Conservation (phyloP, 2,329 filamentous ascomycete genomes). For the Hirsutella thompsonii region DNA sequence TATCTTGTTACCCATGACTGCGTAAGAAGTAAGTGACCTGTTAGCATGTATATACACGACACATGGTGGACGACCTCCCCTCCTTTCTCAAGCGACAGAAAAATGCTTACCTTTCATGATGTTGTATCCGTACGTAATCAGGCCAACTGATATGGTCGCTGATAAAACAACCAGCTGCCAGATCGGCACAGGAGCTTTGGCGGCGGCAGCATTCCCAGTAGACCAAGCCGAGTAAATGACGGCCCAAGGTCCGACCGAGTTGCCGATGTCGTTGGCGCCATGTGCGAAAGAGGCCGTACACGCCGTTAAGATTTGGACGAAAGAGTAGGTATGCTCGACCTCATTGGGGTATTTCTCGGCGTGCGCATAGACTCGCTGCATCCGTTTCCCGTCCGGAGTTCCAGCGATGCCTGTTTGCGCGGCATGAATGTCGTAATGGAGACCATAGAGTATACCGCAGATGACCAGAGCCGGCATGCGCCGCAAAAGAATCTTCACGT, state of each 20-base stretch:
- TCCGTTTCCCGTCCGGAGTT: slow-evolving; percentile 10
- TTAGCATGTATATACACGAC: background rate
- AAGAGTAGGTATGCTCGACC: slow-evolving; percentile 57
- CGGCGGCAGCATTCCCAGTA: slow-evolving; percentile 44
- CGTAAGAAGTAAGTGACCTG: background rate
- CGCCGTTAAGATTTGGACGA: slow-evolving; percentile 53
- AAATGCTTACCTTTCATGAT: slow-evolving; percentile 63
- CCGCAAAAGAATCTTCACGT: slow-evolving; percentile 49
- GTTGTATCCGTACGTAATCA: slow-evolving; percentile 69
- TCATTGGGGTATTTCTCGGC: slow-evolving; percentile 57
- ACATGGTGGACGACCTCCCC: too few species aligned
- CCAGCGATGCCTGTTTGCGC: slow-evolving; percentile 9
- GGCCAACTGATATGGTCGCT: slow-evolving; percentile 48
- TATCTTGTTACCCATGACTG: slow-evolving; percentile 69
- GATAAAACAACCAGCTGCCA: slow-evolving; percentile 67
- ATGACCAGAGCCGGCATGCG: slow-evolving; percentile 58
- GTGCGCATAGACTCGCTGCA: slow-evolving; percentile 45
- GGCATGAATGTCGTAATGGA: slow-evolving; percentile 68
- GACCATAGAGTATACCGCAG: slow-evolving; percentile 54
- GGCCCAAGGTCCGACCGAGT: slow-evolving; percentile 57
- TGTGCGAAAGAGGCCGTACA: slow-evolving; percentile 64
- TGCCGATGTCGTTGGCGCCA: slow-evolving; percentile 66
- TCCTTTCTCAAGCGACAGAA: background rate
- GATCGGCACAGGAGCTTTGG: slow-evolving; percentile 54
- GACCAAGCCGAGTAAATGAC: slow-evolving; percentile 57